Conservation (phyloP, 2,329 filamentous ascomycete genomes). For the Diplodia seriata region DNA sequence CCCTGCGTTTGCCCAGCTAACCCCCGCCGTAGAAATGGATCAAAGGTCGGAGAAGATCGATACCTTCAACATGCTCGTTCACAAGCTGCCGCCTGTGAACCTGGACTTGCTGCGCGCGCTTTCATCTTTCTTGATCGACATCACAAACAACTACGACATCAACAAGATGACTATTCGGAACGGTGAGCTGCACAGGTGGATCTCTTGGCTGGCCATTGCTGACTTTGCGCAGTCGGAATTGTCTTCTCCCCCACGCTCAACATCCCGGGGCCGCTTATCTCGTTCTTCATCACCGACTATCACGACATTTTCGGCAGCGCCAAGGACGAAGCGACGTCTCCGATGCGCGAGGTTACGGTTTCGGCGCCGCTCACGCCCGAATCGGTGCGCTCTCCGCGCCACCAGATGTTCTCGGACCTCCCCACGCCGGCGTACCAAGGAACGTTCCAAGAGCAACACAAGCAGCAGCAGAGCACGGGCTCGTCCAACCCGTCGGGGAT, state of each 20-base stretch:
- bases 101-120: slow-evolving; percentile 82
- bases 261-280: slow-evolving; percentile 93
- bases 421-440: slow-evolving; percentile 69
- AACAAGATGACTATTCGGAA: slow-evolving; percentile 99
- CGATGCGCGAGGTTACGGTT: slow-evolving; percentile 56
- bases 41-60: slow-evolving; percentile 77
- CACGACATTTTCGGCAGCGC: slow-evolving; percentile 80
- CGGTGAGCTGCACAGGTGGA: slow-evolving; percentile 43
- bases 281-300: slow-evolving; percentile 90
- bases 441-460: slow-evolving; percentile 50
- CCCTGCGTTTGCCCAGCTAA: slow-evolving; percentile 37
- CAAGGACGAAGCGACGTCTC: slow-evolving; percentile 60
- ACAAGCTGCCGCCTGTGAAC: slow-evolving; percentile 80
- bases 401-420: slow-evolving; percentile 71
- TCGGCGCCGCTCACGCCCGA: slow-evolving; percentile 57
- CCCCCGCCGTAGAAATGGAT: slow-evolving; percentile 65
- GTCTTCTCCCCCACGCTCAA: slow-evolving; percentile 98
- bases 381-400: slow-evolving; percentile 68
- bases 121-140: slow-evolving; percentile 86
- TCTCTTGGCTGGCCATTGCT: neutral
- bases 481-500: slow-evolving; percentile 21
- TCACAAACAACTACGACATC: slow-evolving; percentile 85
- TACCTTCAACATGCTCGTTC: slow-evolving; percentile 78
- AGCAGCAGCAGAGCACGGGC: slow-evolving; percentile 35
- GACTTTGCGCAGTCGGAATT: slow-evolving; percentile 72